Conservation (phyloP, 495 filamentous ascomycete genomes). For the Xylaria castorea region DNA sequence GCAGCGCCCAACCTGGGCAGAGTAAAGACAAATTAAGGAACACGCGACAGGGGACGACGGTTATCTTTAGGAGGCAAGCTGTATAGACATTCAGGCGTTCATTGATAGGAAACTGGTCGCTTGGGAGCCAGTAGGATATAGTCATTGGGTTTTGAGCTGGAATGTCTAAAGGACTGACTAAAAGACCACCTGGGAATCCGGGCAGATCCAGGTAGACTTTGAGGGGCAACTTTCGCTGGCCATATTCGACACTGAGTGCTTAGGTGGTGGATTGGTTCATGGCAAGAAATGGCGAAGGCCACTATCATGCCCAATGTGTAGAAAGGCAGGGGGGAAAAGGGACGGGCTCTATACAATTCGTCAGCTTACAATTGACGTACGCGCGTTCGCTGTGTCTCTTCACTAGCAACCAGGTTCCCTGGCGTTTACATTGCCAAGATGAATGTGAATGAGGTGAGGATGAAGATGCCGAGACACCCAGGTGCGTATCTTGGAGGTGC, state of each 20-base stretch:
- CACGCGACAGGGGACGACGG: neutral
- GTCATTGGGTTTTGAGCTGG: neutral
- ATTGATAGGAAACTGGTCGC: conserved; percentile 13
- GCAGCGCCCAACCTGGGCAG: too few relatives aligned
- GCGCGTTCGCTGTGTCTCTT: neutral
- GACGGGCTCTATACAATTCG: neutral
- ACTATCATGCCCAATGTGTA: neutral
- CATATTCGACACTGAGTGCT: neutral
- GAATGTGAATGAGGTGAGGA: neutral
- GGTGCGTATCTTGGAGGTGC: too few relatives aligned
- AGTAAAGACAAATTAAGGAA: neutral
- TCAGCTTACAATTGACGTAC: neutral
- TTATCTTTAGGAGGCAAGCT: neutral
- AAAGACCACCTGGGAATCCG: neutral
- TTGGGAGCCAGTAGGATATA: neutral
- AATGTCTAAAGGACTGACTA: neutral
- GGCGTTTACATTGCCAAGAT: neutral
- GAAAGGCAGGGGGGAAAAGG: neutral
- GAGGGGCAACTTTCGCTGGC: neutral
- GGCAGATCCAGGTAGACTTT: neutral
- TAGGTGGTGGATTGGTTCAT: neutral
- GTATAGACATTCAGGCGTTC: conserved; percentile 23
- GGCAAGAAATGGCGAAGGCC: neutral
- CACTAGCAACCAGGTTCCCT: neutral
- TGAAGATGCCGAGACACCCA: too few relatives aligned